Evolutionary conservation across 108 stramenopile species (phyloP).

Genomic region (Cyclotella cryptica): DNA sequence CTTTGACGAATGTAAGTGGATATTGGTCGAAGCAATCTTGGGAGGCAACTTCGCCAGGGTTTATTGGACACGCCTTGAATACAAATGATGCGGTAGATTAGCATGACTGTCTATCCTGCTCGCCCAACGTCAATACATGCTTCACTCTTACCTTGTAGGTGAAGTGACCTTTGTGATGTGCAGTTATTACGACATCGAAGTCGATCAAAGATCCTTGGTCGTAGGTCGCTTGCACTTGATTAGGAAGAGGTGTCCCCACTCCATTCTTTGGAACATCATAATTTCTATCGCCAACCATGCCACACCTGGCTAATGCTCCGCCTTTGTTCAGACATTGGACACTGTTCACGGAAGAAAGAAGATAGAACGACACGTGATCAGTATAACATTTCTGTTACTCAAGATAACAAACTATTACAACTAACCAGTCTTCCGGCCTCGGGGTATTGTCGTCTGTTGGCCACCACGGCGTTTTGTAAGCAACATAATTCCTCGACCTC

Average conservation of each 20-base stretch:
- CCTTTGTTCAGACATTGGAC: conserved; percentile 22
- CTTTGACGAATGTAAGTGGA: conserved; percentile 57
- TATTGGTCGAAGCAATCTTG: conserved; percentile 58
- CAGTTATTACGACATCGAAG: conserved; percentile 42
- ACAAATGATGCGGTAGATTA: too few relatives aligned
- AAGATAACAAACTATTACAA: too few relatives aligned
- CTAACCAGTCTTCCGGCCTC: neutral
- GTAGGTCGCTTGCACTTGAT: conserved; percentile 36
- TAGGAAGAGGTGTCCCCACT: conserved; percentile 31
- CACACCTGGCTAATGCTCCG: conserved; percentile 27
- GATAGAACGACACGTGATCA: too few relatives aligned
- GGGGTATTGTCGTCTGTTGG: neutral
- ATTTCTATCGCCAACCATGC: conserved; percentile 21
- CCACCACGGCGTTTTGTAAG: conserved; percentile 6
- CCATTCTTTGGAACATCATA: conserved; percentile 54
- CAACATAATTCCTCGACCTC: neutral
- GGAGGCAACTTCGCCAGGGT: conserved; percentile 35
- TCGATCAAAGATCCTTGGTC: conserved; percentile 37
- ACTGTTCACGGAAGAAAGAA: too few relatives aligned
- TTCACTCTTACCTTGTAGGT: too few relatives aligned
- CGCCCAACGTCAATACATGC: too few relatives aligned
- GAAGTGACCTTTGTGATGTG: conserved; percentile 62
- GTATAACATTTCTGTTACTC: too few relatives aligned
- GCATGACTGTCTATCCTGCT: too few relatives aligned
- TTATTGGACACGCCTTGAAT: conserved; percentile 51